Conservation (phyloP, 371 early-diverging fungal genomes). For the Chytridium lagenaria region DNA sequence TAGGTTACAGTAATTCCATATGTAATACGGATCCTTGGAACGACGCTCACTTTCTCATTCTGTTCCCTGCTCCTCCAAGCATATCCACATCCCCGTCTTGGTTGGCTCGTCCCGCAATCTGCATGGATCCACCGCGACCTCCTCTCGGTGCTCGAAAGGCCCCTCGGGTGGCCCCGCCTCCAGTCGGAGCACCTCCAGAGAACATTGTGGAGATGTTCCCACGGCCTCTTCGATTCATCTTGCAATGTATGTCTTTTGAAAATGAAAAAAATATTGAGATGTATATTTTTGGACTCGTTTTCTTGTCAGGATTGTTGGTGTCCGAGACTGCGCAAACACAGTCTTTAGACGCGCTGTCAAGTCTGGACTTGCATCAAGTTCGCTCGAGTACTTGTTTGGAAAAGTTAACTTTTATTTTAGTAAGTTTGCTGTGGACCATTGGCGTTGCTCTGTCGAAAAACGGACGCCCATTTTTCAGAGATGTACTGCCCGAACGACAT, state of each 20-base stretch:
- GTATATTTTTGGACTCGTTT: no score
- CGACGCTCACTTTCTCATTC: not conserved
- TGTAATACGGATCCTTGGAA: no score
- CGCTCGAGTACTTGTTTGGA: no score
- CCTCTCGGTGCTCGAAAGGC: not conserved
- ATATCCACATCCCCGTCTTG: constrained; percentile 1
- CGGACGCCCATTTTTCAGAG: constrained; percentile 47
- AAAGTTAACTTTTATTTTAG: no score
- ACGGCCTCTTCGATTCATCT: not conserved
- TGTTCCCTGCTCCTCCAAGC: not conserved
- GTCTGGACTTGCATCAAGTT: no score
- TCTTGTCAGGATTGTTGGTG: no score
- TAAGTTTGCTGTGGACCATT: no score
- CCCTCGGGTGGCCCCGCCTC: not conserved
- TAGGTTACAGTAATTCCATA: no score
- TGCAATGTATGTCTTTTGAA: not conserved
- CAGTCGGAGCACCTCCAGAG: not conserved
- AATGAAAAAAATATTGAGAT: no score
- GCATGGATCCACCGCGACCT: not conserved
- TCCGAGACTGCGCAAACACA: no score
- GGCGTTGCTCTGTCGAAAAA: constrained; percentile 25
- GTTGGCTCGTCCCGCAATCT: not conserved
- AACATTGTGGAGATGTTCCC: not conserved
- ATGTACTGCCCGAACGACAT: constrained; percentile 49
- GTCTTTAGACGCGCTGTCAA: no score